phyloP scores from a whole-genome alignment of 2,329 filamentous ascomycete genomes.

The Nemania serpens region DNA sequence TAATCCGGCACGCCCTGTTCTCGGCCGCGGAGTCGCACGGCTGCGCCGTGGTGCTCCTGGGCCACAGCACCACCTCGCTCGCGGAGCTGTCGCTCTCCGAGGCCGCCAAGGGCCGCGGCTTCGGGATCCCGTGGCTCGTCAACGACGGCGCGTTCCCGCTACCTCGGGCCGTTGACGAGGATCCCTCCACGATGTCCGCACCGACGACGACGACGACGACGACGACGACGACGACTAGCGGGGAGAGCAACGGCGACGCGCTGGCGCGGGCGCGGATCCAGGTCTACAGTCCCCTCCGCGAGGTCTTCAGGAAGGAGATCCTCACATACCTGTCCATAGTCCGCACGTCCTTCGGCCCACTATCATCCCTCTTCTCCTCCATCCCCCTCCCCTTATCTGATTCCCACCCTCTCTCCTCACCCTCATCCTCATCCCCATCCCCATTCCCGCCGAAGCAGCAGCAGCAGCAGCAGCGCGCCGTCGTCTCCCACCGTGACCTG shows the following conservation, averaged over 20 bases:
- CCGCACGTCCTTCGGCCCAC: neutral
- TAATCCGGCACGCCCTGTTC: slow-evolving; percentile 74
- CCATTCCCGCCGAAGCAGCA: neutral
- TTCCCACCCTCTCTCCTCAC: too few relatives aligned
- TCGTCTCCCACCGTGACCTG: slow-evolving; percentile 72
- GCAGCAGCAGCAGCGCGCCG: slow-evolving; percentile 31
- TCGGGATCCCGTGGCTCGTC: slow-evolving; percentile 79
- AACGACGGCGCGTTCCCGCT: slow-evolving; percentile 67
- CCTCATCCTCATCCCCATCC: too few relatives aligned
- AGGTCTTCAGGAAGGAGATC: slow-evolving; percentile 83
- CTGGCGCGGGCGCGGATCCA: slow-evolving; percentile 26
- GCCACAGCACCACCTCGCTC: slow-evolving; percentile 84
- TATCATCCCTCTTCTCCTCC: slow-evolving; percentile 1
- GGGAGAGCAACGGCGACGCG: neutral
- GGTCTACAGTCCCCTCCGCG: slow-evolving; percentile 80
- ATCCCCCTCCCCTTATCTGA: too few relatives aligned
- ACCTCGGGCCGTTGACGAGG: slow-evolving; percentile 12
- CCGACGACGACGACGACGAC: neutral
- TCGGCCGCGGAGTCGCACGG: slow-evolving; percentile 61
- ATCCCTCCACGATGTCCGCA: too few relatives aligned
- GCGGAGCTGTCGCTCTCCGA: slow-evolving; percentile 85
- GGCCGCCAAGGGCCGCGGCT: slow-evolving; percentile 89
- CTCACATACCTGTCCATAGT: slow-evolving; percentile 66
- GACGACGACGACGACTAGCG: neutral
- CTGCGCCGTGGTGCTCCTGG: slow-evolving; percentile 78